Evolutionary conservation across 495 filamentous ascomycete genomes (phyloP), one percentile per base, ranked within the genome.

Genomic region (Choiromyces venosus): DNA sequence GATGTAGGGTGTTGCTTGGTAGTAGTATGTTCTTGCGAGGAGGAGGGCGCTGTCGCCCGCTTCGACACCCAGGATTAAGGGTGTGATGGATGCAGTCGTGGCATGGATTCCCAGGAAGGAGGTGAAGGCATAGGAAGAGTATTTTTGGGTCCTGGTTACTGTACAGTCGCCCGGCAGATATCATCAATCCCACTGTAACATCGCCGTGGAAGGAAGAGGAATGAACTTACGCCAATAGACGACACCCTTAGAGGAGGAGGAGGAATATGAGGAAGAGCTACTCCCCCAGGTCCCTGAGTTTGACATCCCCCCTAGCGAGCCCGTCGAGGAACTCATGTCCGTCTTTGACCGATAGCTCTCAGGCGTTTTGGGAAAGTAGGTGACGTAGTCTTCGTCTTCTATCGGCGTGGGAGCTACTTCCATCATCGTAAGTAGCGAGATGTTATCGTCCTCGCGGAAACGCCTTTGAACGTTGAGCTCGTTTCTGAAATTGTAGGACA

Each of bases 91-190:
- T n/a, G 90, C 92, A 65, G 91, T 97, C 66, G 90, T 86, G 67
- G 95, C 84, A 83, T 97, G 94, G 69, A 94, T 83, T 68, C 87
- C 83, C 66, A 89, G 84, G 86, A 94, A 97, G 75, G 91, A 80
- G 61, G 89, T 89, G 81, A 96, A 93, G 52, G 91, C 89, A 82
- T 97, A 97, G 78, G 91, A 91, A 19, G 92, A 94, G 85, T 95
- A 97, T 82, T 87, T 89, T 80, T 97, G 94, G 38, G 94, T 84
- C 65, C 91, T 90, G 35, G 87, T 87, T 75, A 97, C 93, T 96
- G 79, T 6, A 9, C 8, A n/a, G n/a, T 67, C 35, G n/a, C n/a
- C n/a, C n/a, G n/a, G n/a, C n/a, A n/a, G n/a, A 9, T 36, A 42
- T 72, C 37, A 61, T 65, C 44, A 37, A 67, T 69, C 56, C 74